phyloP scores from a whole-genome alignment of 768 basidiomycete species.

The Suillus variegatus region DNA sequence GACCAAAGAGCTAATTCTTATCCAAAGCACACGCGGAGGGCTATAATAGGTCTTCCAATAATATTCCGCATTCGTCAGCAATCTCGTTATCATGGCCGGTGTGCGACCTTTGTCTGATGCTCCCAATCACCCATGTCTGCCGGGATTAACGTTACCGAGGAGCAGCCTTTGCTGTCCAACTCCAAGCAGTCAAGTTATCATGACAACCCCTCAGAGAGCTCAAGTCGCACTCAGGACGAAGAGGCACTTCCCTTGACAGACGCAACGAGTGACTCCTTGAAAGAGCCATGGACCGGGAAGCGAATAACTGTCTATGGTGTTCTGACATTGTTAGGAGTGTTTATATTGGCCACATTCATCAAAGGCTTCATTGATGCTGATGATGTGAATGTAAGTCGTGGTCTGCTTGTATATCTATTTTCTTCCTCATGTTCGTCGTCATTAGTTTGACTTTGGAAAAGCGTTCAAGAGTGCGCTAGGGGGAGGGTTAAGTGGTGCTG shows the following conservation, averaged over 20 bases:
- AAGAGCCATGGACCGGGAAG: constrained; percentile 13
- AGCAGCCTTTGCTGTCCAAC: constrained; percentile 25
- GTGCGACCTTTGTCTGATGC: background rate
- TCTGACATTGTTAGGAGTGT: constrained; percentile 36
- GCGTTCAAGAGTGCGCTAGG: constrained; percentile 85
- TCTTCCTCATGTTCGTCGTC: constrained; percentile 42
- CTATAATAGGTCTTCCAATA: background rate
- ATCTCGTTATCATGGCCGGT: background rate
- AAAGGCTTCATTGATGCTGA: constrained; percentile 72
- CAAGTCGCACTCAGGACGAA: constrained; percentile 11
- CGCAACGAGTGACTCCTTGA: constrained; percentile 7
- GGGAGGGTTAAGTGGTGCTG: constrained; percentile 88
- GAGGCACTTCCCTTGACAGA: constrained; percentile 13
- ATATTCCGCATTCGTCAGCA: constrained; percentile 1
- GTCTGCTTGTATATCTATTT: constrained; percentile 30
- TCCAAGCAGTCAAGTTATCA: constrained; percentile 20
- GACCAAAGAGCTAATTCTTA: background rate
- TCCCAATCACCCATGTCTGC: constrained; percentile 3
- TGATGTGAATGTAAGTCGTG: constrained; percentile 60
- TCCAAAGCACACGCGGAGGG: background rate
- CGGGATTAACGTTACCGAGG: constrained; percentile 15
- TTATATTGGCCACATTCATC: constrained; percentile 54
- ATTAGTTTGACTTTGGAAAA: constrained; percentile 75
- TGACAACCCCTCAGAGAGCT: constrained; percentile 3
- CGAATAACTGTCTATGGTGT: constrained; percentile 30